A percentile compares a stretch with the other conserved stretches of the same genome.
phyloP scores from a whole-genome alignment of 495 filamentous ascomycete species.

The Chaetomium tenue region DNA sequence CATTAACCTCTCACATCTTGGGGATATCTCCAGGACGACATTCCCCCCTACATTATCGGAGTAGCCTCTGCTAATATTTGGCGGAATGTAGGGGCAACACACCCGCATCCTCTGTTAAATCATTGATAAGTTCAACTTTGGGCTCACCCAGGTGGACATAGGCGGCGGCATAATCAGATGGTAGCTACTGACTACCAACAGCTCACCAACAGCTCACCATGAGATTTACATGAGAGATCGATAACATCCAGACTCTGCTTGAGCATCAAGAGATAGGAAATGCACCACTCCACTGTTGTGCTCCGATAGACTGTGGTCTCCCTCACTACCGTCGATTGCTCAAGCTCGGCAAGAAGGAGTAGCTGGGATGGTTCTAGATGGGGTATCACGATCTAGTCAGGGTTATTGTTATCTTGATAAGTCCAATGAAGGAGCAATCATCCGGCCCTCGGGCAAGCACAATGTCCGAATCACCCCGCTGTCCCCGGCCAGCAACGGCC shows the following conservation, averaged over 20 bases:
- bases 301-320: neutral
- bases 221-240: neutral
- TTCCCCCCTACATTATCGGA: too few relatives aligned
- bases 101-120: neutral
- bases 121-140: neutral
- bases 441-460: too few relatives aligned
- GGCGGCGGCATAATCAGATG: neutral
- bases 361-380: too few relatives aligned
- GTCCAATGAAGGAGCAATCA: too few relatives aligned
- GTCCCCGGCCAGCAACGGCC: slow-evolving; percentile 16
- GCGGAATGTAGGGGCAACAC: neutral
- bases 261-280: neutral
- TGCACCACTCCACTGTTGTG: neutral
- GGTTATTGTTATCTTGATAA: neutral
- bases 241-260: neutral
- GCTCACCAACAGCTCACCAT: neutral
- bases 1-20: too few relatives aligned
- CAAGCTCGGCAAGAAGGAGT: too few relatives aligned
- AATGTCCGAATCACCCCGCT: neutral
- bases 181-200: neutral
- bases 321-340: too few relatives aligned
- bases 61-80: too few relatives aligned
- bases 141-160: slow-evolving; percentile 4
- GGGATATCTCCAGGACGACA: too few relatives aligned
- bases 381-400: neutral